A percentile compares a stretch with the other conserved stretches of the same genome.
phyloP scores from a whole-genome alignment of 2,329 filamentous ascomycete genomes.

The Fusarium oligoseptatum region DNA sequence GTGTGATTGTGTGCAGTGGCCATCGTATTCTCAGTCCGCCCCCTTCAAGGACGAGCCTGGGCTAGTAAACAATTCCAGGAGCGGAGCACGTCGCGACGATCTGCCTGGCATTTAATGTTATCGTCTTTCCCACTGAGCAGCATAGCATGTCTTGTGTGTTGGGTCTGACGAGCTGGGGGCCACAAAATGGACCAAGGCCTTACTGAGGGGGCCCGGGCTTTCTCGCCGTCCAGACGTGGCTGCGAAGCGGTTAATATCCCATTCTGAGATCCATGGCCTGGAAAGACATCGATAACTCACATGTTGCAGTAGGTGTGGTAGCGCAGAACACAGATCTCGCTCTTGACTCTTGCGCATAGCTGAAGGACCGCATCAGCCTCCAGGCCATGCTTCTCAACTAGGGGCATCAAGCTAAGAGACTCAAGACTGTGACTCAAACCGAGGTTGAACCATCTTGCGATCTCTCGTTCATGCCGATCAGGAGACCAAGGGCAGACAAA shows the following conservation, averaged over 20 bases:
- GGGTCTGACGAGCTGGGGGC: conserved; percentile 11
- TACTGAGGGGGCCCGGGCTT: conserved; percentile 43
- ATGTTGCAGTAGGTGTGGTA: conserved; percentile 81
- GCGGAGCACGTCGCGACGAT: conserved; percentile 6
- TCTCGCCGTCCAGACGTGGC: conserved; percentile 47
- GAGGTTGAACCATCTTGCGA: conserved; percentile 88
- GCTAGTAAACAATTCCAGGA: conserved; percentile 6
- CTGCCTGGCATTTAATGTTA: background rate
- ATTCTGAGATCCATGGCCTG: background rate
- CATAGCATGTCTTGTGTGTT: conserved; percentile 5
- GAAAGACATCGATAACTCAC: conserved; percentile 65
- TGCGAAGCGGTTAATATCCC: conserved; percentile 17
- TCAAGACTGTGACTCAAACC: conserved; percentile 80
- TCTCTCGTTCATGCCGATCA: conserved; percentile 73
- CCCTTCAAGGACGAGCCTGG: conserved; percentile 13
- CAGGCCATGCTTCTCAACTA: conserved; percentile 66
- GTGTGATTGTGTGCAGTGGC: conserved; percentile 16
- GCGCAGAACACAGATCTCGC: conserved; percentile 76
- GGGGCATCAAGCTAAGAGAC: conserved; percentile 78
- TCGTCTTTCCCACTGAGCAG: conserved; percentile 1
- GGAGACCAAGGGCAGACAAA: conserved; percentile 81
- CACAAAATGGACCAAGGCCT: conserved; percentile 9
- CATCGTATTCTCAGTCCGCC: conserved; percentile 15
- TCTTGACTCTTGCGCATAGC: conserved; percentile 73
- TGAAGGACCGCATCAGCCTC: conserved; percentile 71